Evolutionary conservation across 176 grass and related monocot species (phyloP), one percentile per base, ranked within the genome.

Genomic region (Triticum timopheevii): DNA sequence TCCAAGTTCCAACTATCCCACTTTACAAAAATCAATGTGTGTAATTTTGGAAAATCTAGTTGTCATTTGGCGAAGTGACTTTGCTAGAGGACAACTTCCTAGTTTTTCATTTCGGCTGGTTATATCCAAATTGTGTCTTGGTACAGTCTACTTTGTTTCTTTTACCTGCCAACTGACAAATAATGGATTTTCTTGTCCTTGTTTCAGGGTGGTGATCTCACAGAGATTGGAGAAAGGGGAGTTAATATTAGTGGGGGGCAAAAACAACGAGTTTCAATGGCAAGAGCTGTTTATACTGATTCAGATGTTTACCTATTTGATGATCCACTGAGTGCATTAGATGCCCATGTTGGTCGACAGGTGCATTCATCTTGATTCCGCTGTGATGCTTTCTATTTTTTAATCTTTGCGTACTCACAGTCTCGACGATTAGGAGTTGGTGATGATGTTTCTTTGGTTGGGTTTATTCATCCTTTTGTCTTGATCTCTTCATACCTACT

Each of bases 211-310:
- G 93, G 94, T 40, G 94, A 98, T 91, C 90, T 98, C 27, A 98
- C 97, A 77, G 97, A 98, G 62, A 98, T 98, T 88, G 97, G 97
- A 40, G 97, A 98, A 94, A 96, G 97, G 89, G 97, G 97, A 90
- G 97, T 98, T 76, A 98, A 96, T 87, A 98, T 98, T 70, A 98
- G 97, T 61, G 97, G 97, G 12, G 94, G 97, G 3, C 97, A 98
- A 83, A 98, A 98, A 77, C 97, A 98, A 89, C 93, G 97, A 96
- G 92, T 98, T 93, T 96, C 94, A 70, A 93, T 98, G 97, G 97
- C 94, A 89, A 96, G 97, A 84, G 97, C 97, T 59, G 97, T 98
- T 79, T 98, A 98, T 88, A 93, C 97, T 30, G 87, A 96, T 89
- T 96, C 97, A 86, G 97, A 98, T 64, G 90, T 98, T 45, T 96